These are phyloP conservation scores for Talaromyces sp. DNA, from an alignment of 2,329 filamentous ascomycete species.

Conservation along the genomic window DNA sequence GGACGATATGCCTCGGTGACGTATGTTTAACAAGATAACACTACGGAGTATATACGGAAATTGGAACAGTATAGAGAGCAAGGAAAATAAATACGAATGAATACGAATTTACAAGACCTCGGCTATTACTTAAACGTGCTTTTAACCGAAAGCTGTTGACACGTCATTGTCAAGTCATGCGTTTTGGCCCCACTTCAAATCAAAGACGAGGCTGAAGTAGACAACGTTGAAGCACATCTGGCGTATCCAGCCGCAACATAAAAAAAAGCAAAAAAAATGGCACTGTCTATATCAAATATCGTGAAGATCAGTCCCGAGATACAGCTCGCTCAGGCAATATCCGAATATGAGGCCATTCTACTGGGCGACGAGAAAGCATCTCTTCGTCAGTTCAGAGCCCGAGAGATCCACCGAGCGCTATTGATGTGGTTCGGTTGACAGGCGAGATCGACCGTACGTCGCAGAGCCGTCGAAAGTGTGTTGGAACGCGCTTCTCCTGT, in stretches of 20 bases:
- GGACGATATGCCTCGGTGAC: background rate
- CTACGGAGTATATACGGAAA: background rate
- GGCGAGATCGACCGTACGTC: background rate
- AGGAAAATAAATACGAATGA: no score
- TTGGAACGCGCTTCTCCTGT: background rate
- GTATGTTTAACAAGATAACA: background rate
- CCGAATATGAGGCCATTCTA: slow-evolving; percentile 1
- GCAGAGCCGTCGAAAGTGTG: background rate
- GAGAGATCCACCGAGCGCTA: background rate
- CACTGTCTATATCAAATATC: background rate
- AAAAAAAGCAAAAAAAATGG: background rate
- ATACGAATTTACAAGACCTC: no score
- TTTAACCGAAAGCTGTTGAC: no score
- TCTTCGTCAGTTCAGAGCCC: background rate
- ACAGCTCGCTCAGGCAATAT: slow-evolving; percentile 1
- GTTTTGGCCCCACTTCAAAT: no score
- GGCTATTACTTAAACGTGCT: no score
- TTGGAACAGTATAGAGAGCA: background rate
- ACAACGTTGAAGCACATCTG: no score
- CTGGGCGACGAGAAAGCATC: background rate
- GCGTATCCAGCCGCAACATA: no score
- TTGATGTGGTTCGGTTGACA: slow-evolving; percentile 3
- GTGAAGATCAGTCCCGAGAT: background rate
- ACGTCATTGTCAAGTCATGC: no score
- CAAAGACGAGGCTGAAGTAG: no score